Evolutionary conservation across 1,284 basidiomycete species (phyloP), one percentile per base, ranked within the genome.

Genomic region (Anthracocystis panici-leucophaei): DNA sequence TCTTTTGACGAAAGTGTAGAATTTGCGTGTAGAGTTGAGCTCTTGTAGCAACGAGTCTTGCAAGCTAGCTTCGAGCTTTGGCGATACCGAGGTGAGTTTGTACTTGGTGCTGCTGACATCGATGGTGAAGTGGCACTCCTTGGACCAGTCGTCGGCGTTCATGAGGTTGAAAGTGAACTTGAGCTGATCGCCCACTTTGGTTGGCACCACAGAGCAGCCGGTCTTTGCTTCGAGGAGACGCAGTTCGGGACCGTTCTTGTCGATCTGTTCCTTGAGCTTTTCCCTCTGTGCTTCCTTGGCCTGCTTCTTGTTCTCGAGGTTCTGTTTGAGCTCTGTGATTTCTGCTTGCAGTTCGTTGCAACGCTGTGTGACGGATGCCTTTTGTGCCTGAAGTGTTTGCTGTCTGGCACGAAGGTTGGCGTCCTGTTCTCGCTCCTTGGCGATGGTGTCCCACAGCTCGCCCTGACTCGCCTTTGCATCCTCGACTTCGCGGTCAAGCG

Each of bases 361-460:
- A 5, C 75, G 58, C 52, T 81, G 79, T 18, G 65, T 60, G 10
- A 81, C 67, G 2, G 79, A 77, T 5, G 75, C 63, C 25, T 77
- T 71, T 45, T 81, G 79, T 9, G 79, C 56, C 18, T 74, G 67
- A 9, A 81, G 65, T 3, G 68, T 62, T 51, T 78, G 75, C 25
- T 79, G 73, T 40, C 77, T 62, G 0, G 75, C 41, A 5, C 79
- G 75, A 42, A 79, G 65, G 49, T 60, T 61, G 27, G 73, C 68
- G 46, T 81, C 79, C 33, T 75, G 77, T 46, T 74, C 73, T 52
- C 79, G 56, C 46, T 81, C 79, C 5, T 70, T 57, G 12, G 77
- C 75, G 45, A 81, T 79, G n/a, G 75, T 78, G 14, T 81, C 75
- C 79, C 79, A 81, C 12, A 81, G 53, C 50, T 77, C 65, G 25